Percentiles rank a stretch among this genome's conserved stretches.
These are phyloP conservation scores for Hypsizygus marmoreus DNA, from an alignment of 768 basidiomycete species.

Conservation along the genomic window DNA sequence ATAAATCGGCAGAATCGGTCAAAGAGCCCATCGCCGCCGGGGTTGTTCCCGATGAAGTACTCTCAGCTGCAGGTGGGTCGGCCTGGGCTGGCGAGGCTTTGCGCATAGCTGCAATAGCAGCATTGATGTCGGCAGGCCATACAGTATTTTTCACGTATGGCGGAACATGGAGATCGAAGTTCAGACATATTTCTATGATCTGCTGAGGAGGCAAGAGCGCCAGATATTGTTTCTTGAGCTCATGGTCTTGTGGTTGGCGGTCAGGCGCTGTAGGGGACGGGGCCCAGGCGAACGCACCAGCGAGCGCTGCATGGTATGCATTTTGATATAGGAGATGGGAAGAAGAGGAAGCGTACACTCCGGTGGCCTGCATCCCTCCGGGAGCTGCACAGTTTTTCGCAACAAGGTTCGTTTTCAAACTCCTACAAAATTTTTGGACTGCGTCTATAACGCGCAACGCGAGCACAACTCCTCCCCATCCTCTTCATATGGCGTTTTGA, in stretches of 20 bases:
- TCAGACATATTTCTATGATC: slow-evolving; percentile 79
- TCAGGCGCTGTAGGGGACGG: slow-evolving; percentile 15
- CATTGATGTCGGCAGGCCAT: slow-evolving; percentile 73
- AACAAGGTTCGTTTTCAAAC: slow-evolving; percentile 58
- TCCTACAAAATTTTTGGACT: slow-evolving; percentile 9
- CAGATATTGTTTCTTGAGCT: slow-evolving; percentile 74
- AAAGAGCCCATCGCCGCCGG: slow-evolving; percentile 22
- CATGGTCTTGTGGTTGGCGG: slow-evolving; percentile 45
- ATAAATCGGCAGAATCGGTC: slow-evolving; percentile 15
- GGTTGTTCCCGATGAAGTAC: slow-evolving; percentile 4
- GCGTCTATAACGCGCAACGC: no score
- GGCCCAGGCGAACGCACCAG: slow-evolving; percentile 25
- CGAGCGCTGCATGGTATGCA: slow-evolving; percentile 34
- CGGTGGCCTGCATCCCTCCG: slow-evolving; percentile 63
- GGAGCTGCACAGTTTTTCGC: slow-evolving; percentile 70
- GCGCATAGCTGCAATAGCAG: slow-evolving; percentile 58
- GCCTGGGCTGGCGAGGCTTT: slow-evolving; percentile 26
- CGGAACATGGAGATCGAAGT: slow-evolving; percentile 69
- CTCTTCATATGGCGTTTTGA: no score
- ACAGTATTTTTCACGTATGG: slow-evolving; percentile 62
- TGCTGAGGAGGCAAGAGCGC: slow-evolving; percentile 65
- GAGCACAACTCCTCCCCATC: no score
- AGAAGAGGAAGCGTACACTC: slow-evolving; percentile 36
- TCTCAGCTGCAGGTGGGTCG: slow-evolving; percentile 17
- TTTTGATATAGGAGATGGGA: slow-evolving; percentile 38